These are phyloP conservation scores for Aspergillus ochraceoroseus DNA, from an alignment of 2,329 filamentous ascomycete genomes.

Conservation along the genomic window DNA sequence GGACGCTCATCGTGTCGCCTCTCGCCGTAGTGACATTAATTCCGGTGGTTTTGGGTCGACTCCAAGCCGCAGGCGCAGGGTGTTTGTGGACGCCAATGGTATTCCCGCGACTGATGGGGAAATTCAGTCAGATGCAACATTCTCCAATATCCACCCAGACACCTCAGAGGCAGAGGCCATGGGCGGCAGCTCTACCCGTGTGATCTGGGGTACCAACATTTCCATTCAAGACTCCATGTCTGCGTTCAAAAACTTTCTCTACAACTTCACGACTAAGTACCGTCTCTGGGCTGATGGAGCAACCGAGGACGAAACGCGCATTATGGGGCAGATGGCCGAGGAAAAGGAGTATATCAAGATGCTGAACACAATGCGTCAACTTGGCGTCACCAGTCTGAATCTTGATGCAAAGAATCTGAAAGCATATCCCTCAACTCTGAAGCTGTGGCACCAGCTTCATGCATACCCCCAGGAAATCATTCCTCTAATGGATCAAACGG, in stretches of 20 bases:
- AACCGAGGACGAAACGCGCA: conserved; percentile 66
- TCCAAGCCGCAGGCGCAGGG: conserved; percentile 51
- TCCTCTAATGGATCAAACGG: conserved; percentile 88
- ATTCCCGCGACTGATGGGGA: conserved; percentile 51
- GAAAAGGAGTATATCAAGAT: conserved; percentile 78
- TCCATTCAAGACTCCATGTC: conserved; percentile 85
- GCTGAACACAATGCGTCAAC: conserved; percentile 82
- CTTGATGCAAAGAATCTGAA: conserved; percentile 85
- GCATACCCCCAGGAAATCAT: conserved; percentile 95
- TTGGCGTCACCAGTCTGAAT: conserved; percentile 79
- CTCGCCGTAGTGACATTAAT: conserved; percentile 79
- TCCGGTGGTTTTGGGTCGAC: conserved; percentile 63
- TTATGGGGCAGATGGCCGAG: conserved; percentile 63
- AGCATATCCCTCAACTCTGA: conserved; percentile 83
- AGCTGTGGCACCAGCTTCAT: conserved; percentile 92
- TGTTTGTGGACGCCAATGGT: conserved; percentile 62
- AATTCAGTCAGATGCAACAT: conserved; percentile 56
- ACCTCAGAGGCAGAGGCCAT: conserved; percentile 89
- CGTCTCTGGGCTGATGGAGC: conserved; percentile 86
- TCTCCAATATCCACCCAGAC: conserved; percentile 67
- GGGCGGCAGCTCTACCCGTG: conserved; percentile 71
- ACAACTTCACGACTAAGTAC: conserved; percentile 89
- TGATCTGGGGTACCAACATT: conserved; percentile 97
- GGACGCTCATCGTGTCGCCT: conserved; percentile 49
- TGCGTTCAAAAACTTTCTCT: conserved; percentile 84